phyloP scores from a whole-genome alignment of 2,329 filamentous ascomycete species.

The Sporothrix globosa region DNA sequence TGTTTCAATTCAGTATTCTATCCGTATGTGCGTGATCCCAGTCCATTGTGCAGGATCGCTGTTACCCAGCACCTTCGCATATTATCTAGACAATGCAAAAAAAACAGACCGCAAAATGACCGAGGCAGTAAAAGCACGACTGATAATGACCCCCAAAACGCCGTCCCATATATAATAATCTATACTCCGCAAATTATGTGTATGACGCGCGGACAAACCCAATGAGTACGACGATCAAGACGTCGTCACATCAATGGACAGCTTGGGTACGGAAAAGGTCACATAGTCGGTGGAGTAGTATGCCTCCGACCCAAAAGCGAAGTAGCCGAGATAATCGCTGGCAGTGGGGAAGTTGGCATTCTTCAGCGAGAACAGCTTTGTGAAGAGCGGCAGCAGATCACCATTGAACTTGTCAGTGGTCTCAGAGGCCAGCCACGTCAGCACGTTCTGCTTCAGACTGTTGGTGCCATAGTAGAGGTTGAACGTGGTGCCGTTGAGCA shows the following conservation, averaged over 20 bases:
- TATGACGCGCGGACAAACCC: neutral
- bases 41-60: neutral
- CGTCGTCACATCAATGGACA: slow-evolving; percentile 44
- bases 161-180: neutral
- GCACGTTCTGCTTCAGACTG: slow-evolving; percentile 48
- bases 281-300: slow-evolving; percentile 50
- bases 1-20: neutral
- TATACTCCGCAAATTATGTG: neutral
- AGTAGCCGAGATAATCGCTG: slow-evolving; percentile 55
- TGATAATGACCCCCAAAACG: neutral
- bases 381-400: slow-evolving; percentile 52
- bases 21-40: neutral
- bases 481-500: slow-evolving; percentile 50
- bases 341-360: slow-evolving; percentile 45
- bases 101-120: neutral
- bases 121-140: neutral
- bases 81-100: slow-evolving; percentile 20
- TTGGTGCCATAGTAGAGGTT: slow-evolving; percentile 51
- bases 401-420: slow-evolving; percentile 50
- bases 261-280: slow-evolving; percentile 52
- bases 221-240: neutral
- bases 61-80: neutral
- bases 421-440: slow-evolving; percentile 53
- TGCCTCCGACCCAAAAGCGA: slow-evolving; percentile 57
- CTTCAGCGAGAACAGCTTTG: slow-evolving; percentile 45